phyloP scores from a whole-genome alignment of 805 yeast species.

The Hanseniaspora valbyensis region DNA sequence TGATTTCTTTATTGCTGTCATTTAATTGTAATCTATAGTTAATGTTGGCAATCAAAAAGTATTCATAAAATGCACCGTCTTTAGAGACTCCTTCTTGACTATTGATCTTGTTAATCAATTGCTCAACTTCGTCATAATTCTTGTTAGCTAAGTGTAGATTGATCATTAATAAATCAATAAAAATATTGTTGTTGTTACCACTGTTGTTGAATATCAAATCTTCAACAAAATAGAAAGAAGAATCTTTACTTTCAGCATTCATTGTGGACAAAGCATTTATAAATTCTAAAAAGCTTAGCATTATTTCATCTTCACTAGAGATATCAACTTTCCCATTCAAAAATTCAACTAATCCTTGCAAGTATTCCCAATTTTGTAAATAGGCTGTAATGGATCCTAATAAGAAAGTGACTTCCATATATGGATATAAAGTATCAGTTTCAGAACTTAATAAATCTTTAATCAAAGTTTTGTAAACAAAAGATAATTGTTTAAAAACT shows the following conservation, averaged over 20 bases:
- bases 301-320: constrained; percentile 51
- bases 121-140: constrained; percentile 73
- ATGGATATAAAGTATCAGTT: constrained; percentile 15
- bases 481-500: constrained; percentile 24
- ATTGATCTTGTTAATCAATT: constrained; percentile 40
- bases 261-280: constrained; percentile 43
- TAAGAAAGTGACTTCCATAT: constrained; percentile 17
- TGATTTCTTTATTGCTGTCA: constrained; percentile 22
- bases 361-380: constrained; percentile 16
- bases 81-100: constrained; percentile 35
- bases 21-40: constrained; percentile 51
- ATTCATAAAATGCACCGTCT: constrained; percentile 34
- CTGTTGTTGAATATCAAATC: constrained; percentile 38
- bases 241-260: constrained; percentile 32
- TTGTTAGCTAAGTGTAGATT: constrained; percentile 68
- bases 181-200: constrained; percentile 43
- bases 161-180: constrained; percentile 48
- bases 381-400: constrained; percentile 4
- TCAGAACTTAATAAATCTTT: constrained; percentile 18
- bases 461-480: constrained; percentile 28
- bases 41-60: constrained; percentile 54
- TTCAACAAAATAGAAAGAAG: constrained; percentile 58
- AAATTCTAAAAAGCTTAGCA: constrained; percentile 69
- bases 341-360: constrained; percentile 15
- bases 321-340: constrained; percentile 32